phyloP scores from a whole-genome alignment of 495 filamentous ascomycete species.

The Schizothecium vesticola region DNA sequence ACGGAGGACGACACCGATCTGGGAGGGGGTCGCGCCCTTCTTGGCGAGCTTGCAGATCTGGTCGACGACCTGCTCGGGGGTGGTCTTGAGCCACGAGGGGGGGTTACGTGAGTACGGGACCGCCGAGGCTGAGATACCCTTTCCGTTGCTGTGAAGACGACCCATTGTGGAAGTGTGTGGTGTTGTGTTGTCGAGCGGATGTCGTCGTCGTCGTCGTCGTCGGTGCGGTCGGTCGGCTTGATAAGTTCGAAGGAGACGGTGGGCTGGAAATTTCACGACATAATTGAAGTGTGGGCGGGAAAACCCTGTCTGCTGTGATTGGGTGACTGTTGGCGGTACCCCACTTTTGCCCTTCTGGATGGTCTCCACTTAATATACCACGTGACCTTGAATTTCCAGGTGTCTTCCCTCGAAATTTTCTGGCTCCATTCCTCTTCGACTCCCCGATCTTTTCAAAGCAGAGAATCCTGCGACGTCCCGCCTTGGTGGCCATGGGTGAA shows the following conservation, averaged over 20 bases:
- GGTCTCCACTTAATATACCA: background rate
- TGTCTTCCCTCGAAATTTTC: background rate
- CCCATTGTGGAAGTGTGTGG: slow-evolving; percentile 66
- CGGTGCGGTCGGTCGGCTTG: slow-evolving; percentile 13
- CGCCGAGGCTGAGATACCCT: slow-evolving; percentile 92
- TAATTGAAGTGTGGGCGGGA: slow-evolving; percentile 15
- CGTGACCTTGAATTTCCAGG: slow-evolving; percentile 9
- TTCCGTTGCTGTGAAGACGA: slow-evolving; percentile 98
- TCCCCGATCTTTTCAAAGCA: background rate
- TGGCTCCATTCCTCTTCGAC: background rate
- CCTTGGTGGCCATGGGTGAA: background rate
- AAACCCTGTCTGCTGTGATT: slow-evolving; percentile 15
- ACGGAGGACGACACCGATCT: slow-evolving; percentile 97
- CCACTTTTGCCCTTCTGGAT: background rate
- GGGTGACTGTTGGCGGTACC: background rate
- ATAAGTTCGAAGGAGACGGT: slow-evolving; percentile 6
- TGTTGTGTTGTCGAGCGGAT: slow-evolving; percentile 29
- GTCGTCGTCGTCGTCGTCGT: slow-evolving; percentile 20
- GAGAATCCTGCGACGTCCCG: background rate
- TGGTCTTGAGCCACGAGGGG: slow-evolving; percentile 90
- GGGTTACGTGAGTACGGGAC: slow-evolving; percentile 92
- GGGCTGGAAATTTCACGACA: slow-evolving; percentile 15
- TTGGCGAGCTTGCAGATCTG: slow-evolving; percentile 98
- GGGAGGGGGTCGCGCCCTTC: slow-evolving; percentile 94
- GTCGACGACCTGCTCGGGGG: slow-evolving; percentile 83